Conservation (phyloP, 257 asterid species). For the Nicotiana tabacum region DNA sequence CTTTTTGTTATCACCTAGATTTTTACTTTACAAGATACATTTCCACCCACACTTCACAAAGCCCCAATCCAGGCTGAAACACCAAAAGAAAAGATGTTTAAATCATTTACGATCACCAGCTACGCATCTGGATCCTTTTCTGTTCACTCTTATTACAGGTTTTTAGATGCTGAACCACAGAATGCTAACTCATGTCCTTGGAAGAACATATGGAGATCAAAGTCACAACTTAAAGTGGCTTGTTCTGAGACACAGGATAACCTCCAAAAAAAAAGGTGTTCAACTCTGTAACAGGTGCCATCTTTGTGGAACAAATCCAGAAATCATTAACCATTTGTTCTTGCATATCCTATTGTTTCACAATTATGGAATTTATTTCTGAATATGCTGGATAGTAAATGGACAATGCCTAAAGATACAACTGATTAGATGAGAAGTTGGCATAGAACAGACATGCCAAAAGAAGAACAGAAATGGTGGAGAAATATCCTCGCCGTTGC, state of each 20-base stretch:
- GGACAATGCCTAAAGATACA: slow-evolving; percentile 1
- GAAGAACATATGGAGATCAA: neutral
- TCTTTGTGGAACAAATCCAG: slow-evolving; percentile 1
- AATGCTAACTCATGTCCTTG: neutral
- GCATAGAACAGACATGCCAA: neutral
- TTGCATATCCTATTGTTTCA: neutral
- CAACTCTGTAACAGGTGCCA: neutral
- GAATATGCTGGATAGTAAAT: neutral
- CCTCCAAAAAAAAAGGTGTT: neutral
- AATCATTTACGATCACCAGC: slow-evolving; percentile 2
- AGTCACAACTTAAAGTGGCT: neutral
- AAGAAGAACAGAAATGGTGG: neutral
- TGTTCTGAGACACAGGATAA: neutral
- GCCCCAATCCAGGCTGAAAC: neutral
- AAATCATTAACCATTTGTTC: neutral
- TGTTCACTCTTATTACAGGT: neutral
- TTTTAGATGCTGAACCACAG: neutral
- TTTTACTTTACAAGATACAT: neutral
- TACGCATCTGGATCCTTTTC: neutral
- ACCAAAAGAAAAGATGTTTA: neutral
- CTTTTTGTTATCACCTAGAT: too few species aligned
- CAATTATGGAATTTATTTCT: neutral
- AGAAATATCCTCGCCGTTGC: neutral
- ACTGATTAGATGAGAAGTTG: neutral
- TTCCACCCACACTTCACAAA: neutral